Percentiles rank a stretch among this genome's conserved stretches.
These are phyloP conservation scores for Arbutus unedo DNA, from an alignment of 148 eudicot species.

Conservation along the genomic window DNA sequence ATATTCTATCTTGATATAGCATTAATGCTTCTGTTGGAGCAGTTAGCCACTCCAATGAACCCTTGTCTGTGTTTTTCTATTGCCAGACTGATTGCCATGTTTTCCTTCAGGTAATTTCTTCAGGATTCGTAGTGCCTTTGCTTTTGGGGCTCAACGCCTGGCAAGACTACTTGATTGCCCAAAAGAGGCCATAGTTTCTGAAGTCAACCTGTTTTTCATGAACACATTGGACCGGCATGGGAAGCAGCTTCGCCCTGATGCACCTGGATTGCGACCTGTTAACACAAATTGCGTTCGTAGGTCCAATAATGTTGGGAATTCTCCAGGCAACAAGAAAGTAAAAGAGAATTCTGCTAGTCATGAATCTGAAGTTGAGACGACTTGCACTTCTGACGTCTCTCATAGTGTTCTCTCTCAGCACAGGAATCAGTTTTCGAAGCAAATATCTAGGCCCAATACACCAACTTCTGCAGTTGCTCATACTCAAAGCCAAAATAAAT, in stretches of 20 bases:
- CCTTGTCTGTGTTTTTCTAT: not conserved
- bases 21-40: not conserved
- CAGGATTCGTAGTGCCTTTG: conserved; percentile 65
- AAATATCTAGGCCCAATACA: conserved; percentile 7
- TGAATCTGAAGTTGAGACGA: conserved; percentile 16
- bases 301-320: not conserved
- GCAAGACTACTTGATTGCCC: conserved; percentile 49
- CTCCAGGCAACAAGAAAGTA: conserved; percentile 17
- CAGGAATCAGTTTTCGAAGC: not conserved
- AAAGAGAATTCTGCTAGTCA: conserved; percentile 9
- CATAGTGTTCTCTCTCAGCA: conserved; percentile 10
- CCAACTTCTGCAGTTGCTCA: conserved; percentile 1
- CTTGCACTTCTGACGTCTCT: not conserved
- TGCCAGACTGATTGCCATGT: not conserved
- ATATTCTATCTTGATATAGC: not conserved
- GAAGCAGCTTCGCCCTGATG: conserved; percentile 46
- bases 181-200: conserved; percentile 36
- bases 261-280: conserved; percentile 18
- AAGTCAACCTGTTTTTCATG: conserved; percentile 50
- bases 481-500: conserved; percentile 15
- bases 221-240: conserved; percentile 63
- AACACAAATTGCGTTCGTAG: conserved; percentile 12
- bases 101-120: conserved; percentile 53
- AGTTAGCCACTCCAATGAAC: not conserved
- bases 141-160: conserved; percentile 52